Base-by-base conservation (phyloP, 345 rosid genomes). In the Cardamine resedifolia region DNA sequence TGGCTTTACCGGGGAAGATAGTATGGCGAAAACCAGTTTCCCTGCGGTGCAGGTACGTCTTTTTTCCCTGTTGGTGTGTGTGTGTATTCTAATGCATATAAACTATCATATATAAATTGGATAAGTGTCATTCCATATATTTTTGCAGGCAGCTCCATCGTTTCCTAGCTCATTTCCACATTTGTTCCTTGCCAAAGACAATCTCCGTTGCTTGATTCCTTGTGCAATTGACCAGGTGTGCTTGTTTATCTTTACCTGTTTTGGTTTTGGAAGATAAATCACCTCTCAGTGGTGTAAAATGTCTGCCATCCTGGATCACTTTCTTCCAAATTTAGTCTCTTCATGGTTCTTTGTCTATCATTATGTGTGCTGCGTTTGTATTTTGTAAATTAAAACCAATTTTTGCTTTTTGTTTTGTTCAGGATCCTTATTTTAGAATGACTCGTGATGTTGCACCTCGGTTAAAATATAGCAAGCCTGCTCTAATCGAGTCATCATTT, bases 341-440 rank as follows among this genome's bases (percentile, higher is more conserved):
- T 48, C 12, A 19, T 41, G 49, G 47, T 41, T 43, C 27, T 39
- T 1, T 4, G 7, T 73, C 12, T 56, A 33, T 64, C 8, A 55
- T 20, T 33, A 10, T 21, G 30, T 64, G 5, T 74, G 55, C 34
- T 58, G 33, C 6, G 30, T 27, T 28, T 58, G 45, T 51, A 10
- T 31, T 36, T 58, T 3, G 34, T 48, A 34, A 26, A 31, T 31
- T 60, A 41, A 19, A 49, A 19, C 28, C 30, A 28, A 3, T 33
- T 3, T 31, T 7, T 53, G 4, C 18, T 58, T 50, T 72, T 66
- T 55, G 24, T 23, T 77, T 59, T 51, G 27, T 75, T 74, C 90
- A 90, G 97, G 98, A 94, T 79, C 97, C 97, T 41, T 94, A 94
- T 80, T 94, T 94, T 78, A 88, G 95, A 80, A 89, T 89, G 95